phyloP scores from a whole-genome alignment of 345 rosid species.

The Lumnitzera racemosa region DNA sequence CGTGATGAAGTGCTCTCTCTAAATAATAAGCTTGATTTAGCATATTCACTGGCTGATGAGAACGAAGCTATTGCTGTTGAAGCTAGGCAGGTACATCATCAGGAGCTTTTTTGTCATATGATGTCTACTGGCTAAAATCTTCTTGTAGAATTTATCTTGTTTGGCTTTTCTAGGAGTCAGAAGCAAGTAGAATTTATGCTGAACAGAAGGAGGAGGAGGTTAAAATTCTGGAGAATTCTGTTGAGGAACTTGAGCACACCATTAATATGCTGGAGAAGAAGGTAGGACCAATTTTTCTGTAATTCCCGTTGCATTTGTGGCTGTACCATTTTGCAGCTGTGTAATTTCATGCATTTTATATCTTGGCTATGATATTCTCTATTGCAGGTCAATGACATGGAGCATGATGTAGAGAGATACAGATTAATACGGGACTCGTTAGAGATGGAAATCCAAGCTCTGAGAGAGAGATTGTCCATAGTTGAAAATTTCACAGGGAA shows the following conservation, averaged over 20 bases:
- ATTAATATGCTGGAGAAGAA: constrained; percentile 75
- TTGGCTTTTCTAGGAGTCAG: constrained; percentile 47
- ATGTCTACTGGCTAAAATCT: constrained; percentile 2
- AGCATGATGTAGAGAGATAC: constrained; percentile 75
- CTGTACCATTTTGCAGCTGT: too few species aligned
- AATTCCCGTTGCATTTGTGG: too few species aligned
- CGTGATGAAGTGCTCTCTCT: constrained; percentile 47
- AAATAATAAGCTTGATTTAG: constrained; percentile 59
- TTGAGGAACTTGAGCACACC: constrained; percentile 86
- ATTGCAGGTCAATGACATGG: constrained; percentile 73
- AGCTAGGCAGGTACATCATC: constrained; percentile 59
- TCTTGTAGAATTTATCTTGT: neutral
- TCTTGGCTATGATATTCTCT: constrained; percentile 13
- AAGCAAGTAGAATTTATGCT: constrained; percentile 63
- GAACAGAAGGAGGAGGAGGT: constrained; percentile 93
- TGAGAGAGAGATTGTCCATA: constrained; percentile 53
- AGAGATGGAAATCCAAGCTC: constrained; percentile 67
- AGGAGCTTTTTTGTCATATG: constrained; percentile 3
- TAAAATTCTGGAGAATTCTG: constrained; percentile 71
- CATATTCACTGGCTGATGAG: constrained; percentile 72
- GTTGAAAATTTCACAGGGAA: constrained; percentile 50
- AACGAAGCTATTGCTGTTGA: constrained; percentile 76
- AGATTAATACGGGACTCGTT: constrained; percentile 52
- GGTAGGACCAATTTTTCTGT: constrained; percentile 23
- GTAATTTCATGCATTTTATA: neutral